phyloP scores from a whole-genome alignment of 306 rosid species.

The Vigna reflexopilosa region DNA sequence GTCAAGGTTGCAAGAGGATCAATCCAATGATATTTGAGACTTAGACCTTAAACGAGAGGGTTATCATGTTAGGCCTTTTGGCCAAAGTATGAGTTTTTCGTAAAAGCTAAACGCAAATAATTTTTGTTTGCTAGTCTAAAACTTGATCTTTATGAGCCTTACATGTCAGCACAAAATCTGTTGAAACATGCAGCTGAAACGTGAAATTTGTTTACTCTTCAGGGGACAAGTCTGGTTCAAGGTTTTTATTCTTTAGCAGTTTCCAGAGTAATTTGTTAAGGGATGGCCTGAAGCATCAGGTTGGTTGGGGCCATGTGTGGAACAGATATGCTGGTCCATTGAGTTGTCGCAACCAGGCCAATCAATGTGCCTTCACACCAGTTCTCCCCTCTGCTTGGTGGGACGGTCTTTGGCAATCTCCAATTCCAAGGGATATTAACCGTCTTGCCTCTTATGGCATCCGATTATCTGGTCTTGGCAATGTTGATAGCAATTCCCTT shows the following conservation, averaged over 20 bases:
- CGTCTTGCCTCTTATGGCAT: constrained; percentile 75
- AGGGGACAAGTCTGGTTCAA: constrained; percentile 65
- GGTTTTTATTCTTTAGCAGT: constrained; percentile 77
- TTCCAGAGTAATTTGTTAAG: constrained; percentile 79
- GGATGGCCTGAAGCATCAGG: constrained; percentile 79
- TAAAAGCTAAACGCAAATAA: too few relatives aligned
- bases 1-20: too few relatives aligned
- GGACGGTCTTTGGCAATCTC: constrained; percentile 96
- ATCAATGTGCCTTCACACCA: constrained; percentile 87
- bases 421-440: constrained; percentile 72
- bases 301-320: constrained; percentile 99
- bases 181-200: constrained; percentile 30
- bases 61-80: too few relatives aligned
- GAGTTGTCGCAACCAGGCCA: constrained; percentile 70
- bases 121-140: too few relatives aligned
- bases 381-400: constrained; percentile 95
- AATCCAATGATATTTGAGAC: too few relatives aligned
- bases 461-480: constrained; percentile 67
- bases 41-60: too few relatives aligned
- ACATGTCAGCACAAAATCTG: not conserved
- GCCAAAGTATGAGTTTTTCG: too few relatives aligned
- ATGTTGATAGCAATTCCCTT: constrained; percentile 59
- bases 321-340: constrained; percentile 88
- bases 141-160: too few relatives aligned
- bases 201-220: constrained; percentile 35